Evolutionary conservation across 805 yeast species (phyloP).

Genomic region (Candida anglica): DNA sequence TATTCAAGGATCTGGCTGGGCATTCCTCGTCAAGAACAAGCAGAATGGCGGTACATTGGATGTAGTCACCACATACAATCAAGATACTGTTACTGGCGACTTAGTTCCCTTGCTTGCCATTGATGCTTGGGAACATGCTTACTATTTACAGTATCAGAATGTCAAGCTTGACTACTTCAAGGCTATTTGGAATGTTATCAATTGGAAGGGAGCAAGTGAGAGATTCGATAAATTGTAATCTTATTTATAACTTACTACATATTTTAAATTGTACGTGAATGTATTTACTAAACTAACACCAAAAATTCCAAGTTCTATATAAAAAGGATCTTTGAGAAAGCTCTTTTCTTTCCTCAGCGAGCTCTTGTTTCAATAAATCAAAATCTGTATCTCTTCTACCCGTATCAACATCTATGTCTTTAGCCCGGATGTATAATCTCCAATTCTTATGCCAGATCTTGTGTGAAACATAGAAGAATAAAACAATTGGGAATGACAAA

Average conservation of each 20-base stretch:
- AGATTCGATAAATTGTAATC: constrained; percentile 26
- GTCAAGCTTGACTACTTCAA: constrained; percentile 48
- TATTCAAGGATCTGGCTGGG: constrained; percentile 55
- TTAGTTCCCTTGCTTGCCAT: constrained; percentile 45
- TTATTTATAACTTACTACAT: too few relatives aligned
- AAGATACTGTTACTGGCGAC: constrained; percentile 44
- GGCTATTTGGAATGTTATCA: constrained; percentile 48
- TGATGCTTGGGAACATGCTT: constrained; percentile 55
- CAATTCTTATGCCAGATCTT: constrained; percentile 27
- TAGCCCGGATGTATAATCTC: constrained; percentile 25
- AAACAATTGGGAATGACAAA: constrained; percentile 43
- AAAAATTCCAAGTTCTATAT: constrained; percentile 28
- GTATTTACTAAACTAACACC: constrained; percentile 31
- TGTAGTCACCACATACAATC: constrained; percentile 43
- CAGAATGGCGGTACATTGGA: constrained; percentile 41
- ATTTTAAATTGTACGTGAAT: too few relatives aligned
- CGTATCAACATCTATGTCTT: constrained; percentile 38
- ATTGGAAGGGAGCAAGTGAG: constrained; percentile 48
- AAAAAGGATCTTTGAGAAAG: too few relatives aligned
- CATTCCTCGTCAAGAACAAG: constrained; percentile 44
- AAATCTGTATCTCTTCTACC: constrained; percentile 38
- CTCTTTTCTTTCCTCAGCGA: constrained; percentile 38
- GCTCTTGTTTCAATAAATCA: constrained; percentile 35
- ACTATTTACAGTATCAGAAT: constrained; percentile 50
- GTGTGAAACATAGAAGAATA: constrained; percentile 43